Conservation (phyloP, 352 stramenopile genomes). For the Globisporangium takayamanum region DNA sequence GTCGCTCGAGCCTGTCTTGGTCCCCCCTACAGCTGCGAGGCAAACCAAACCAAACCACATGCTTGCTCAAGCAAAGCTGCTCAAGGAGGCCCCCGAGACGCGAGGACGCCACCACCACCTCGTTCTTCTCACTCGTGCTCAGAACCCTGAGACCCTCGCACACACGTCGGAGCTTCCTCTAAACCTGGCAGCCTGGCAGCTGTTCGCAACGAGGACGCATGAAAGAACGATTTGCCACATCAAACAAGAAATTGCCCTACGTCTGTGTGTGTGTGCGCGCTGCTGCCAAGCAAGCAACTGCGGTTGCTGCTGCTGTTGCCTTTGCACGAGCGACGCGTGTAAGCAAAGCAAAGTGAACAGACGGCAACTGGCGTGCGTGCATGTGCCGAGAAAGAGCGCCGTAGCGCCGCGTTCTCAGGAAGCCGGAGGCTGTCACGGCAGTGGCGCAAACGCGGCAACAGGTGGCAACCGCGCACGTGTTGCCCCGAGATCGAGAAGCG, state of each 20-base stretch:
- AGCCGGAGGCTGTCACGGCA: constrained; percentile 5
- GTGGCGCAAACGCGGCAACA: background rate
- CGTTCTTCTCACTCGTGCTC: no score
- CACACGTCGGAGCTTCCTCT: no score
- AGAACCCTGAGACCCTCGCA: no score
- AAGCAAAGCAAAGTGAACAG: background rate
- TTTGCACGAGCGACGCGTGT: background rate
- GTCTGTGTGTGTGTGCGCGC: background rate
- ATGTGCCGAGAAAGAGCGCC: background rate
- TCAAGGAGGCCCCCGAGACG: no score
- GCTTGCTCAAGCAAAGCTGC: no score
- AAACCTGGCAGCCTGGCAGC: background rate
- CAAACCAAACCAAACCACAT: background rate
- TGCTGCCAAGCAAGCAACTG: background rate
- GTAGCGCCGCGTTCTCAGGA: constrained; percentile 7
- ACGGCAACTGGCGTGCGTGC: background rate
- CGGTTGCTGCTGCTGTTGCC: background rate
- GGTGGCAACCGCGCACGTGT: no score
- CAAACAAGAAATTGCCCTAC: background rate
- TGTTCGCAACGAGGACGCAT: background rate
- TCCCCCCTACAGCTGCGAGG: background rate
- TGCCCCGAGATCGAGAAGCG: background rate
- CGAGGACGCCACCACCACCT: no score
- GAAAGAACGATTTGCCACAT: background rate
- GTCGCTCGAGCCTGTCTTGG: background rate